Conservation (phyloP, 202 grass and related monocot species). For the Elaeis oleifera region DNA sequence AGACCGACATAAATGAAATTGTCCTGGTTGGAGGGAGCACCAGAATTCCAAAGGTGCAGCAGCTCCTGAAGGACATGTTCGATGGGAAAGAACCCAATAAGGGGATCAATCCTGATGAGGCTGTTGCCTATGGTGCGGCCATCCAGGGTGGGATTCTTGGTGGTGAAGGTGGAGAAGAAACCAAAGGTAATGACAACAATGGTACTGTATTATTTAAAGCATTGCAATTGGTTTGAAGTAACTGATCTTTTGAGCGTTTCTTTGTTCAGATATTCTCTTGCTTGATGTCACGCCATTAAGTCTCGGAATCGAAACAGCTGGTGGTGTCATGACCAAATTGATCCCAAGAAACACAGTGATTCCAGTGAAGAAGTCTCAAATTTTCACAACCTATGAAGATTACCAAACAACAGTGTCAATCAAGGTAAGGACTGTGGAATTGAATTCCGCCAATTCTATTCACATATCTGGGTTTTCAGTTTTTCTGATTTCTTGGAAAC, state of each 20-base stretch:
- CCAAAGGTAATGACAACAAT: slow-evolving; percentile 30
- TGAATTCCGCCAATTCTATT: neutral
- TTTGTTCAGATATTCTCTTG: slow-evolving; percentile 32
- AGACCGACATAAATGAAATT: slow-evolving; percentile 28
- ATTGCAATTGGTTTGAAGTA: neutral
- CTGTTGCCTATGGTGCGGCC: slow-evolving; percentile 36
- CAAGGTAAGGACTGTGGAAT: slow-evolving; percentile 9
- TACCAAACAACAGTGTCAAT: slow-evolving; percentile 48
- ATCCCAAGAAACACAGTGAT: slow-evolving; percentile 59
- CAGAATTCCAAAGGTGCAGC: slow-evolving; percentile 40
- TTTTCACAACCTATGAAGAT: slow-evolving; percentile 59
- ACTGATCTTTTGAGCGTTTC: neutral
- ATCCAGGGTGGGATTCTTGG: slow-evolving; percentile 36
- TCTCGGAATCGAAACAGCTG: slow-evolving; percentile 51
- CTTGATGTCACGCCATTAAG: slow-evolving; percentile 46
- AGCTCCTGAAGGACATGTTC: slow-evolving; percentile 34
- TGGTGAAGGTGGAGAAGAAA: slow-evolving; percentile 37
- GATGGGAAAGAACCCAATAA: slow-evolving; percentile 36
- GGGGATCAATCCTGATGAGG: slow-evolving; percentile 48
- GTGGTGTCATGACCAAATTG: slow-evolving; percentile 56
- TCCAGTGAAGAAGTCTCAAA: slow-evolving; percentile 46
- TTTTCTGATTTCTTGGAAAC: slow-evolving; percentile 7
- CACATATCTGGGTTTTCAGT: neutral
- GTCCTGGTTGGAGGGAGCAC: slow-evolving; percentile 43
- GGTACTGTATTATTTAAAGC: neutral